Evolutionary conservation across 1,139 yeast genomes (phyloP), one percentile per base, ranked within the genome.

Genomic region (Debaryomyces robertsiae): DNA sequence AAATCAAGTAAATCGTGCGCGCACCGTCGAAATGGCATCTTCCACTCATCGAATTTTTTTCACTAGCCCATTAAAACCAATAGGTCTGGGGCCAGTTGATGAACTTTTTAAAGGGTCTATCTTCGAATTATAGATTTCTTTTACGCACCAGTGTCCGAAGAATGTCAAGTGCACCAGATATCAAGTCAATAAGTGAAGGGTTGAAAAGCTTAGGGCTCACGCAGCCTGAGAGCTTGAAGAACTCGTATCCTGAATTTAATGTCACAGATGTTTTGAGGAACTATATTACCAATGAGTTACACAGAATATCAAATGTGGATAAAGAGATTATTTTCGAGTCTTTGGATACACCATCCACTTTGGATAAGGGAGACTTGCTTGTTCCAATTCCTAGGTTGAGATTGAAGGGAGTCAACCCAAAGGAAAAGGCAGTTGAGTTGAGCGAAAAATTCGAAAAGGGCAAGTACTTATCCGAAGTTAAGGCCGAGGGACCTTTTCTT

Each of bases 311-410:
- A 15, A 83, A 83, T 25, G 95, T 90, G 34, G 84, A 84, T 46
- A 70, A 77, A 46, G 69, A 71, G 9, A 63, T 87, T 38, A 87
- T 91, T 49, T 89, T 77, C 66, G 87, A 90, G 46, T 90, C 96
- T 34, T 77, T 93, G 57, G 98, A 93, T 66, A 81, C 94, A 73
- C 90, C 97, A 29, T 75, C 79, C 49, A 82, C 91, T 35, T 67
- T 86, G 52, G 97, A 89, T 45, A 86, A 94, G 61, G 98, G 98
- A 57, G 99, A 93, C 63, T 77, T 93, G 57, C 76, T 91, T 52
- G 79, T 93, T 44, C 98, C 99, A 32, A 77, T 93, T 38, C 98
- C 98, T 54, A 82, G 98, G 63, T 78, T 93, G 60, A 82, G 97
- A 68, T 74, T 90, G 53, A 90, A 91, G 69, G 96, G 95, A 34